phyloP scores from a whole-genome alignment of 192 early-diverging fungal species.

The Linnemannia zychae region DNA sequence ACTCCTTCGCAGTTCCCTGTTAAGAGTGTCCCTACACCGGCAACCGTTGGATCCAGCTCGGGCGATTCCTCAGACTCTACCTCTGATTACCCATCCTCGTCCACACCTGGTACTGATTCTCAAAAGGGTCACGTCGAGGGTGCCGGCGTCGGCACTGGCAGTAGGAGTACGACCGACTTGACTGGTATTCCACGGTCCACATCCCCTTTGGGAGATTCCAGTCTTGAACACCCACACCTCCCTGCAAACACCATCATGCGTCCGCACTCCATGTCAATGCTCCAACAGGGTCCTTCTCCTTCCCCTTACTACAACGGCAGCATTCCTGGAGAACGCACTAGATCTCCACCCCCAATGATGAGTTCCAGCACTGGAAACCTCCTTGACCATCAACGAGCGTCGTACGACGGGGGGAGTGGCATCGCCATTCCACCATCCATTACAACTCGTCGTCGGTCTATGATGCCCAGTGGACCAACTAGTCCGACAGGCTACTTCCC shows the following conservation, averaged over 20 bases:
- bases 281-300: not conserved
- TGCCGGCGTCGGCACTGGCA: not conserved
- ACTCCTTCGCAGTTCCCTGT: not conserved
- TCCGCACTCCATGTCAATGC: not conserved
- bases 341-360: not conserved
- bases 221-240: not conserved
- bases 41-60: not conserved
- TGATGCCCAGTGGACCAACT: slow-evolving; percentile 13
- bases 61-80: not conserved
- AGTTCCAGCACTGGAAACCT: not conserved
- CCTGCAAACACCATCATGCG: not conserved
- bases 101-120: not conserved
- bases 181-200: not conserved
- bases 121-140: not conserved
- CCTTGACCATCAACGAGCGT: not conserved
- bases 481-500: not conserved
- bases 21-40: not conserved
- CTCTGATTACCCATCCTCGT: not conserved
- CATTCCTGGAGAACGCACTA: not conserved
- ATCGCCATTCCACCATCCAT: slow-evolving; percentile 44
- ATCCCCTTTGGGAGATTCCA: not conserved
- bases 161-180: not conserved
- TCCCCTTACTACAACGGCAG: not conserved
- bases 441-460: slow-evolving; percentile 35
- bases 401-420: not conserved